These are phyloP conservation scores for Yarrowia hollandica DNA, from an alignment of 805 yeast genomes.

Conservation along the genomic window DNA sequence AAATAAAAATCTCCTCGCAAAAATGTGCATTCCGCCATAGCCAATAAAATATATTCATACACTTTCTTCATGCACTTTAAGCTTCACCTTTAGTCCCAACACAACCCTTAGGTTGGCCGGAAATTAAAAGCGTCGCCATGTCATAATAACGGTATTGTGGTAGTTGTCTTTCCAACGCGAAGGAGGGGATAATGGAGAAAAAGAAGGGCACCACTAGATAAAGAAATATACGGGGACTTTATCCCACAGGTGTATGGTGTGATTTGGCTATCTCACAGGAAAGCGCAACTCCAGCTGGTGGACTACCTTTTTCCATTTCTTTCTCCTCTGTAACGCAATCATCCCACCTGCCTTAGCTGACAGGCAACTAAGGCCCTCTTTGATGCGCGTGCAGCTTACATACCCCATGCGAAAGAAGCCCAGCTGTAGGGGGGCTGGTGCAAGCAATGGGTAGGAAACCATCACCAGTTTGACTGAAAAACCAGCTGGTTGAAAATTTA, in stretches of 20 bases:
- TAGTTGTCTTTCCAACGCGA: not conserved
- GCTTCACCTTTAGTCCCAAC: constrained; percentile 17
- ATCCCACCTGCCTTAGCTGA: constrained; percentile 19
- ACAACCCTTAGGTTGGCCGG: constrained; percentile 15
- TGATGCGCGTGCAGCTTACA: constrained; percentile 20
- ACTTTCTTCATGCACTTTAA: not conserved
- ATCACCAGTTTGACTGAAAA: too few species aligned
- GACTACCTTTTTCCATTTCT: not conserved
- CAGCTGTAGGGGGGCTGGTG: not conserved
- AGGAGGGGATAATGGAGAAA: not conserved
- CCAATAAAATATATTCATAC: not conserved
- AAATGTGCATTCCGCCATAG: not conserved
- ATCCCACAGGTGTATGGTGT: too few species aligned
- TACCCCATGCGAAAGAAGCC: constrained; percentile 20
- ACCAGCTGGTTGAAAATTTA: too few species aligned
- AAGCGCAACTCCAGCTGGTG: too few species aligned
- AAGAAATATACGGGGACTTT: too few species aligned
- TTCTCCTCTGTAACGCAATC: not conserved
- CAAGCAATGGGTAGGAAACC: too few species aligned
- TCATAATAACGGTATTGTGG: constrained; percentile 8
- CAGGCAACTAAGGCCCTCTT: not conserved
- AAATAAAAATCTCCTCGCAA: not conserved
- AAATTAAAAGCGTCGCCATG: constrained; percentile 17
- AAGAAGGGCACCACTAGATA: too few species aligned
- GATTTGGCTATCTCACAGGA: too few species aligned